A percentile compares a stretch with the other conserved stretches of the same genome.
Evolutionary conservation across 352 stramenopile genomes (phyloP).

Genomic region (Phytophthora podocarpi): DNA sequence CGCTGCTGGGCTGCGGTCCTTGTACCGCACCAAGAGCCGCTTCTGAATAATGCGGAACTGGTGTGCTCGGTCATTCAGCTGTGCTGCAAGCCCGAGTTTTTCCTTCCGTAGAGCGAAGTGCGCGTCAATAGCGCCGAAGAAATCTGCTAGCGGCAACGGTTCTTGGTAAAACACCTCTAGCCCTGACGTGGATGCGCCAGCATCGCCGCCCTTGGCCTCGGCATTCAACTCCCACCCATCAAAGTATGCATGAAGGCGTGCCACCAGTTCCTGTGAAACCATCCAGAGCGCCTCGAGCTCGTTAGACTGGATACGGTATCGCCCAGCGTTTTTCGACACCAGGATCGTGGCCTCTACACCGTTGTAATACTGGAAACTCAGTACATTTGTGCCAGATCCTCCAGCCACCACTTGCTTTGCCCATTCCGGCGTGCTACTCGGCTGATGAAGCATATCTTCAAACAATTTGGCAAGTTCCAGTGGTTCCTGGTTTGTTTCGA

Average conservation of each 20-base stretch:
- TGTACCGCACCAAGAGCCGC: slow-evolving; percentile 89
- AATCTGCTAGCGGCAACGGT: slow-evolving; percentile 81
- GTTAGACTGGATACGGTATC: slow-evolving; percentile 89
- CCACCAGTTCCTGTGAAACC: slow-evolving; percentile 78
- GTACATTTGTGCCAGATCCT: slow-evolving; percentile 71
- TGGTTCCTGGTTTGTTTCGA: slow-evolving; percentile 87
- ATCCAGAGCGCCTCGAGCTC: slow-evolving; percentile 85
- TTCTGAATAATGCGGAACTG: slow-evolving; percentile 92
- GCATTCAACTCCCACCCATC: slow-evolving; percentile 16
- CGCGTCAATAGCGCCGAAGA: slow-evolving; percentile 88
- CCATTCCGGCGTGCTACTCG: slow-evolving; percentile 69
- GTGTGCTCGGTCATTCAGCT: slow-evolving; percentile 86
- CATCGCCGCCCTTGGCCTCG: slow-evolving; percentile 21
- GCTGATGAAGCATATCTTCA: slow-evolving; percentile 88
- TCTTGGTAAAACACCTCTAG: slow-evolving; percentile 85
- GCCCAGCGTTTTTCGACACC: slow-evolving; percentile 89
- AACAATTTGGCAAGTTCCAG: slow-evolving; percentile 79
- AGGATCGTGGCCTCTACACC: slow-evolving; percentile 85
- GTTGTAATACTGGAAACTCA: slow-evolving; percentile 91
- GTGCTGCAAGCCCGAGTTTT: slow-evolving; percentile 60
- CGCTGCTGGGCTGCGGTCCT: slow-evolving; percentile 83
- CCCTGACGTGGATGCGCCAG: slow-evolving; percentile 14
- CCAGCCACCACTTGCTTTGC: slow-evolving; percentile 59
- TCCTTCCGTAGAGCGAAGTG: slow-evolving; percentile 80
- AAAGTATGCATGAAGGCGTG: slow-evolving; percentile 63